Evolutionary conservation across 75 land plant species (phyloP).

Genomic region (Ceratopteris richardii): DNA sequence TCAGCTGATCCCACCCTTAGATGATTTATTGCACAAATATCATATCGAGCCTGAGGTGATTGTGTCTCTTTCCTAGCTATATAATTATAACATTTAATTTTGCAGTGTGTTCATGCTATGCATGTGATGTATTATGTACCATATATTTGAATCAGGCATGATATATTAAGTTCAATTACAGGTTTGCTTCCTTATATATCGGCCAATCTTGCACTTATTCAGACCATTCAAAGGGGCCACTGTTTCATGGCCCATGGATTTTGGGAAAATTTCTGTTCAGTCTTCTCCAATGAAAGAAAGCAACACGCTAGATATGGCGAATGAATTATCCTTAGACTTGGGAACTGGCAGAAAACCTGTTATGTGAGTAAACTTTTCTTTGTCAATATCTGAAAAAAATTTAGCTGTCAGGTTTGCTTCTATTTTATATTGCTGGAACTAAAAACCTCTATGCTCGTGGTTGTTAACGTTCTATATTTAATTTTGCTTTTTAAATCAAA

Average conservation of each 20-base stretch:
- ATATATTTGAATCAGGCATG: too few relatives aligned
- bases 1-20: constrained; percentile 72
- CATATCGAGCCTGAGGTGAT: constrained; percentile 92
- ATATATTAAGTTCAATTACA: too few relatives aligned
- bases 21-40: constrained; percentile 77
- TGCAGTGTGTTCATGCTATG: too few relatives aligned
- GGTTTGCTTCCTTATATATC: constrained; percentile 91
- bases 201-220: constrained; percentile 92
- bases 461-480: too few relatives aligned
- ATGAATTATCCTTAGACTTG: constrained; percentile 57
- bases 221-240: constrained; percentile 42
- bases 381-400: too few relatives aligned
- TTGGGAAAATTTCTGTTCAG: constrained; percentile 13
- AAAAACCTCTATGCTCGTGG: too few relatives aligned
- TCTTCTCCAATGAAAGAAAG: constrained; percentile 27
- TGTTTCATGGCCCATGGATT: constrained; percentile 70
- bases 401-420: background rate
- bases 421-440: too few relatives aligned
- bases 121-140: too few relatives aligned
- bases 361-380: constrained; percentile 34
- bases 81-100: too few relatives aligned
- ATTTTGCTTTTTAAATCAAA: too few relatives aligned
- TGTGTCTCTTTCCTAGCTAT: background rate
- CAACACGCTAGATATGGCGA: constrained; percentile 12
- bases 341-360: constrained; percentile 45